Conservation (phyloP, 2,329 filamentous ascomycete species). For the Microdochium nivale region DNA sequence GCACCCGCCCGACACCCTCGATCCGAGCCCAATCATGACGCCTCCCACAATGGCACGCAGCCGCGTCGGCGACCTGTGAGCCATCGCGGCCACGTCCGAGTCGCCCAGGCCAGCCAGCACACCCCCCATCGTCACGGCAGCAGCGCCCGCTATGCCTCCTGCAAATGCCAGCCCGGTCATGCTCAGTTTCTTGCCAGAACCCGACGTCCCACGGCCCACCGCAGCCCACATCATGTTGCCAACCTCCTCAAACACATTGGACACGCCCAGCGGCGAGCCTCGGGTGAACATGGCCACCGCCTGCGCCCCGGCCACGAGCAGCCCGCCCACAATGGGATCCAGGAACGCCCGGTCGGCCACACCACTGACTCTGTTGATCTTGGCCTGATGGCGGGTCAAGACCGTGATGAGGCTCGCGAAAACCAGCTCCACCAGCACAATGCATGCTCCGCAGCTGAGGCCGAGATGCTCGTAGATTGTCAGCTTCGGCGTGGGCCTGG, state of each 20-base stretch:
- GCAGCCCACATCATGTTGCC: slow-evolving; percentile 44
- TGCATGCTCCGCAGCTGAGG: slow-evolving; percentile 22
- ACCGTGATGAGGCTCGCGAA: slow-evolving; percentile 31
- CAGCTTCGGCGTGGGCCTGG: slow-evolving; percentile 4
- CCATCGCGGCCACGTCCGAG: slow-evolving; percentile 10
- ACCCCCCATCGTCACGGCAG: slow-evolving; percentile 25
- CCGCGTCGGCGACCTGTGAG: slow-evolving; percentile 20
- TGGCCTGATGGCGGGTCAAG: slow-evolving; percentile 16
- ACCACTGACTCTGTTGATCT: slow-evolving; percentile 5
- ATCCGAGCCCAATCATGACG: slow-evolving; percentile 47
- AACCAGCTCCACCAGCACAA: slow-evolving; percentile 33
- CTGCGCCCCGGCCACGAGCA: slow-evolving; percentile 51
- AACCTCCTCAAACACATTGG: slow-evolving; percentile 51
- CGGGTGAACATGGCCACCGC: slow-evolving; percentile 44
- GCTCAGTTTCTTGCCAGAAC: slow-evolving; percentile 11
- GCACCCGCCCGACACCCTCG: slow-evolving; percentile 56
- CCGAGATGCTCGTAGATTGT: slow-evolving; percentile 32
- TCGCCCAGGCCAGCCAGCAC: slow-evolving; percentile 20
- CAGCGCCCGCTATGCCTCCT: slow-evolving; percentile 38
- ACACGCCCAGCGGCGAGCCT: slow-evolving; percentile 49
- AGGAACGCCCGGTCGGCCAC: slow-evolving; percentile 15
- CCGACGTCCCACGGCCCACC: neutral
- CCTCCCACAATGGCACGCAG: slow-evolving; percentile 42
- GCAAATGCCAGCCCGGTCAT: slow-evolving; percentile 41
- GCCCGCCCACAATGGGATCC: slow-evolving; percentile 43